Conservation (phyloP, 371 early-diverging fungal species). For the Mortierella sp. region DNA sequence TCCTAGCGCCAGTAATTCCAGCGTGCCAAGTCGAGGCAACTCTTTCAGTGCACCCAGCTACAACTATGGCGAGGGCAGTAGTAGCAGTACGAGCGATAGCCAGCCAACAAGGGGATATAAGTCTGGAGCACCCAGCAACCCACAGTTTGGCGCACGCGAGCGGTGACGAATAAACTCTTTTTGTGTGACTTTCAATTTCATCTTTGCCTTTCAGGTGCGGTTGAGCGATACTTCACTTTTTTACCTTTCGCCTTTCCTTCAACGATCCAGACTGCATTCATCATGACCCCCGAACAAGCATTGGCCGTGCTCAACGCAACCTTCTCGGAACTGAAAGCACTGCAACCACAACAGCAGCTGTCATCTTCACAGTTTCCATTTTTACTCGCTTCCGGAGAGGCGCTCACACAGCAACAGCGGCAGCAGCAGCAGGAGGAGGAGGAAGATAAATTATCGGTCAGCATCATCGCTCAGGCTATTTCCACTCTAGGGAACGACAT, state of each 20-base stretch:
- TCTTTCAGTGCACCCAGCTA: background rate
- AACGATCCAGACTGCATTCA: background rate
- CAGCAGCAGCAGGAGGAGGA: too few relatives aligned
- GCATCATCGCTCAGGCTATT: background rate
- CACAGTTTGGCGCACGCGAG: slow-evolving; percentile 6
- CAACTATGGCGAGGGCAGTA: background rate
- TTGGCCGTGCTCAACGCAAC: background rate
- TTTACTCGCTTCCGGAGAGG: background rate
- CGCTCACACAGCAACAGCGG: too few relatives aligned
- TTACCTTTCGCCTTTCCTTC: background rate
- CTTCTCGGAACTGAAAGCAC: background rate
- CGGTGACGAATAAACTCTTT: background rate
- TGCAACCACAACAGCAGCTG: background rate
- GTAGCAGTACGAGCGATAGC: background rate
- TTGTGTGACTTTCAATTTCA: background rate
- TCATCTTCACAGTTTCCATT: background rate
- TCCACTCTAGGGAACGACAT: background rate
- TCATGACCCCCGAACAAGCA: background rate
- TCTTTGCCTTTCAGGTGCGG: background rate
- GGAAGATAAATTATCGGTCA: background rate
- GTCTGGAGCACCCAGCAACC: background rate
- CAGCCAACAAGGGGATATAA: background rate
- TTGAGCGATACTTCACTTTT: background rate
- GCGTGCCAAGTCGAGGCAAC: slow-evolving; percentile 1
- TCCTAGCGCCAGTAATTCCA: background rate